Base-by-base conservation (phyloP, 2,329 filamentous ascomycete species). In the Trichoderma cornu-damae region DNA sequence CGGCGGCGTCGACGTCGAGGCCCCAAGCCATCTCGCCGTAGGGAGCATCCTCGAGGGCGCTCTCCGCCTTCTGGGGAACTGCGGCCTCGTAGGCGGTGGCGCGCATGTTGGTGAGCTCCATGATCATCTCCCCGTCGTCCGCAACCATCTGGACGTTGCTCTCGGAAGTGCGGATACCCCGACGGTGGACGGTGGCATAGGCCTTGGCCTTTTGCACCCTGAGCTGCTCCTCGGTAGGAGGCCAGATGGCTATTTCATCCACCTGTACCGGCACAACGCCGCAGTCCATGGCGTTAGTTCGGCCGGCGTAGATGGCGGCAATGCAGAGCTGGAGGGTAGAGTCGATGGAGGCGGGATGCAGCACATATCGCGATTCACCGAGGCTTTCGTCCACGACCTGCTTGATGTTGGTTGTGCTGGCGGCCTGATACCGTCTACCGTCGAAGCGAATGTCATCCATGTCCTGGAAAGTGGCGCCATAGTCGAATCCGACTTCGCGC, bases 341-440 rank as follows among this genome's bases (percentile, higher is more conserved):
- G 59, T 78, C 75, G 12, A 77, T 65, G 12, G 66, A 57, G 77
- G 76, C 16, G 77, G 18, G 67, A 58, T 77, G 75, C 16, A 77
- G 59, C 9, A 68, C 60, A 37, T 75, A 68, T 0, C 70, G 67
- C 1, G 72, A 73, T 61, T 78, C 75, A 16, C 65, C 67, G 4
- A 55, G 22, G 16, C 30, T 37, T 35, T 50, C 52, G 16, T 61
- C 62, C 1, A 64, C 62, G 2, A 42, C 9, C 14, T 58, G 47
- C 50, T 61, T 66, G 60, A 64, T 57, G 18, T 60, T 65, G 32
- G 61, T 66, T 42, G 63, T 40, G 57, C 60, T 61, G 61, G 64
- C 48, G 55, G 71, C 69, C 63, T 67, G 32, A 55, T 68, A 63
- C 11, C 26, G 14, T 44, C 63, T 63, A 12, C 65, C 63, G 42